Evolutionary conservation across 495 filamentous ascomycete species (phyloP), one percentile per base, ranked within the genome.

Genomic region (Cetradonia linearis): DNA sequence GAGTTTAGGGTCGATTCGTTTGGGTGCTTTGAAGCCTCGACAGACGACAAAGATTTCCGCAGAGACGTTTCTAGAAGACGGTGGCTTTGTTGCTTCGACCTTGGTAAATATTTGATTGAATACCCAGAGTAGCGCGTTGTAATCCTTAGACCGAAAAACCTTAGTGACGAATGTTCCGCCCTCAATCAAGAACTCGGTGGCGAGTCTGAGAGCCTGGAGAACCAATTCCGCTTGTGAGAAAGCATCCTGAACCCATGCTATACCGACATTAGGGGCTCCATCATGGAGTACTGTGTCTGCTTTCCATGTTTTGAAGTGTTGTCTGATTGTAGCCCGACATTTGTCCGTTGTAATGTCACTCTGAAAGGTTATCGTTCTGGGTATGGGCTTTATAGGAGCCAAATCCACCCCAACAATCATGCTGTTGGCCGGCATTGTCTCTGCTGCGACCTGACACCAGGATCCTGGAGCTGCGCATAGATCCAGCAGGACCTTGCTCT

Each of bases 1-100:
- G 68, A 98, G 92, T 61, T 87, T 87, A 5, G 94, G 90, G 69
- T 98, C 93, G 59, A 98, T 81, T 55, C 82, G 81, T 71, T 95
- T 96, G 1, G 93, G 94, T 1, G 93, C 93, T 75, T 89, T 93
- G 78, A 82, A 97, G 5, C 91, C 92, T 57, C 84, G 84, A 71
- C 93, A 97, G 25, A 97, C 92, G 63, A 96, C 93, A 77, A 96
- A 97, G 55, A 96, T 97, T 78, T 97, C 92, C 59, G 92, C 92
- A 28, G 90, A 95, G 30, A 97, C 93, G 63, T 91, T 96, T 74
- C 93, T 79, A 2, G 89, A 95, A 5, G 92, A 96, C 5, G 93
- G 93, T 14, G 93, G 93, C 72, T 98, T 98, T 10, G 93, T 98
- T 6, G 93, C 91, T 67, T 97, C 91, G 55, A 98, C 93, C 49